Percentiles rank a stretch among this genome's conserved stretches.
Conservation (phyloP, 2,329 filamentous ascomycete species). For the Aureobasidium sp. region DNA sequence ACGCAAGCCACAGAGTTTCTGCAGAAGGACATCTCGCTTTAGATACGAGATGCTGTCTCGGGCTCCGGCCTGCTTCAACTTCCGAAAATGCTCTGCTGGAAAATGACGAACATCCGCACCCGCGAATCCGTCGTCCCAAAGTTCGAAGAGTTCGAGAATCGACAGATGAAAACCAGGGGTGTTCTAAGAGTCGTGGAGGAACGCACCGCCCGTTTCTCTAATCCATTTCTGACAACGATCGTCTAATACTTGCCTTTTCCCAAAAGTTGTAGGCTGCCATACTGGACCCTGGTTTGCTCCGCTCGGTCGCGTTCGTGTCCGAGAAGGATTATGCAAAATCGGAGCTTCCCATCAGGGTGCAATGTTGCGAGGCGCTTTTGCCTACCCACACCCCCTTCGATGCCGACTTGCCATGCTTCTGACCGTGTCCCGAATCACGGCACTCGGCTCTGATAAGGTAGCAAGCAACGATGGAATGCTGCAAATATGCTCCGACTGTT, state of each 20-base stretch:
- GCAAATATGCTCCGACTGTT: neutral
- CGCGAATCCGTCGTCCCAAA: neutral
- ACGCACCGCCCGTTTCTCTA: neutral
- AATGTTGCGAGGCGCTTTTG: neutral
- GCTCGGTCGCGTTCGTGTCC: conserved; percentile 1
- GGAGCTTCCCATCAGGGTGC: neutral
- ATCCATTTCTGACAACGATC: neutral
- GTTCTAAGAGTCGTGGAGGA: conserved; percentile 1
- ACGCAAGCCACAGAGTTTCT: neutral
- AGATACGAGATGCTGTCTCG: neutral
- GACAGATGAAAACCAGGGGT: neutral
- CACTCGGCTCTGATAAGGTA: neutral
- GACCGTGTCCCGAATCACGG: neutral
- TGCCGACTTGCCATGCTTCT: neutral
- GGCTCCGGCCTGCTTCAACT: neutral
- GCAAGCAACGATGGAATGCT: neutral
- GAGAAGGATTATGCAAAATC: neutral
- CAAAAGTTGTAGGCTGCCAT: neutral
- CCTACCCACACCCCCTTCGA: neutral
- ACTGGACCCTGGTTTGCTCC: neutral
- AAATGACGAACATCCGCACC: conserved; percentile 6
- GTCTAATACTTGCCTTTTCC: neutral
- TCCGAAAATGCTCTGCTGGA: neutral
- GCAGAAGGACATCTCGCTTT: neutral
- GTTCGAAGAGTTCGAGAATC: neutral